phyloP scores from a whole-genome alignment of 345 rosid genomes.

The Draba incana region DNA sequence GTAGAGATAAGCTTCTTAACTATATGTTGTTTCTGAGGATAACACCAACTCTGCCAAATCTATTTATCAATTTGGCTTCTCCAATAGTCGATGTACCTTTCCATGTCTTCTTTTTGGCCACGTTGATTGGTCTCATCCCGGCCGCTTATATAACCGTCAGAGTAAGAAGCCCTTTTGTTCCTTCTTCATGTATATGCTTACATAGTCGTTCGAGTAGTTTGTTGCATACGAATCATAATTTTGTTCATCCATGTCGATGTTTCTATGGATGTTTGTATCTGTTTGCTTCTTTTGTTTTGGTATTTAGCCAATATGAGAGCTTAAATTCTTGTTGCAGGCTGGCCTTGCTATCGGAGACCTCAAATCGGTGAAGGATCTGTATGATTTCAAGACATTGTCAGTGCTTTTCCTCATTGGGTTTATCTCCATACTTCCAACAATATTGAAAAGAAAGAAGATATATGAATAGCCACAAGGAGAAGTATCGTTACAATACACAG shows the following conservation, averaged over 20 bases:
- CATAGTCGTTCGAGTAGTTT: too few species aligned
- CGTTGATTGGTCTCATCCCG: conserved; percentile 87
- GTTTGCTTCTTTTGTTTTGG: neutral
- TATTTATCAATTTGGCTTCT: conserved; percentile 95
- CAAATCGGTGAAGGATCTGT: conserved; percentile 76
- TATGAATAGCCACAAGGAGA: conserved; percentile 47
- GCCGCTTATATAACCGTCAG: conserved; percentile 92
- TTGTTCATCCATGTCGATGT: too few species aligned
- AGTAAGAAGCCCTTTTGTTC: conserved; percentile 58
- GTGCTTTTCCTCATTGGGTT: conserved; percentile 81
- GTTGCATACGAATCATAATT: too few species aligned
- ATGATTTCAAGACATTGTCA: conserved; percentile 74
- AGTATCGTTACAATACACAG: conserved; percentile 9
- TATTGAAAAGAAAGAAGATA: conserved; percentile 72
- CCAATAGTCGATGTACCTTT: conserved; percentile 96
- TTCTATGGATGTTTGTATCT: too few species aligned
- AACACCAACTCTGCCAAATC: conserved; percentile 94
- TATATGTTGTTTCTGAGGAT: conserved; percentile 96
- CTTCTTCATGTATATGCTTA: neutral
- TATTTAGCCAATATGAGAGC: neutral
- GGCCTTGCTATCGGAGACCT: conserved; percentile 91
- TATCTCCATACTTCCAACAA: conserved; percentile 66
- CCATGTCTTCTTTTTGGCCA: conserved; percentile 90
- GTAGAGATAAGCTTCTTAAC: conserved; percentile 88
- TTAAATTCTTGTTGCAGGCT: conserved; percentile 49